These are phyloP conservation scores for Xerocomus brunneocitrinus DNA, from an alignment of 768 basidiomycete genomes.

Conservation along the genomic window DNA sequence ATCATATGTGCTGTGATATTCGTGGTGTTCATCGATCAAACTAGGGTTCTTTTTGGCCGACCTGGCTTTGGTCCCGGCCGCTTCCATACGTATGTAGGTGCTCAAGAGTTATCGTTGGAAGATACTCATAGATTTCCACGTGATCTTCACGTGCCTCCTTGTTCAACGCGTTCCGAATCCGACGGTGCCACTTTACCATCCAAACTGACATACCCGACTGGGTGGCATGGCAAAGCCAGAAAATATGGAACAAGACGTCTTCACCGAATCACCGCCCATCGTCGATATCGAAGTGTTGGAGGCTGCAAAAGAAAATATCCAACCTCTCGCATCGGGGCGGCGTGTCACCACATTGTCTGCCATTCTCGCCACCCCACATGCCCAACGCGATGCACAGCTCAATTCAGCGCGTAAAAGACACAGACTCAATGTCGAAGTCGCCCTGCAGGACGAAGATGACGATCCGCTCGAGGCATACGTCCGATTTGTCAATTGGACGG, in stretches of 20 bases:
- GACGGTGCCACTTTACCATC: not conserved
- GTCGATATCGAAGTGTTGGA: constrained; percentile 81
- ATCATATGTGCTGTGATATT: too few species aligned
- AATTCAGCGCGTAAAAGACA: constrained; percentile 60
- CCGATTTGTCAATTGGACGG: constrained; percentile 83
- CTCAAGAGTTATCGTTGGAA: too few species aligned
- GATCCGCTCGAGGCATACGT: constrained; percentile 84
- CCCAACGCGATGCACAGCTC: constrained; percentile 67
- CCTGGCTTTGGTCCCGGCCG: too few species aligned
- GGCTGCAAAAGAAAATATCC: constrained; percentile 84
- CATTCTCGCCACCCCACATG: constrained; percentile 71
- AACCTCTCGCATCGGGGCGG: constrained; percentile 74
- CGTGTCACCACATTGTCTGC: constrained; percentile 74
- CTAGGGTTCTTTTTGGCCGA: too few species aligned
- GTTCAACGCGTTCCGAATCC: constrained; percentile 14
- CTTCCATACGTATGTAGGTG: too few species aligned
- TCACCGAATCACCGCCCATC: constrained; percentile 41
- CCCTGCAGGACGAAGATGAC: constrained; percentile 70
- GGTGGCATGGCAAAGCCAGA: constrained; percentile 18
- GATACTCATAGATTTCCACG: not conserved
- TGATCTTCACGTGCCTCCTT: constrained; percentile 14
- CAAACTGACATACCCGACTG: not conserved
- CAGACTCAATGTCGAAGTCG: constrained; percentile 67
- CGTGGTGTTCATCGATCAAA: too few species aligned
- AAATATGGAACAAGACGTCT: constrained; percentile 39